Conservation (phyloP, 2,329 filamentous ascomycete species). For the Bipolaris sorokiniana region DNA sequence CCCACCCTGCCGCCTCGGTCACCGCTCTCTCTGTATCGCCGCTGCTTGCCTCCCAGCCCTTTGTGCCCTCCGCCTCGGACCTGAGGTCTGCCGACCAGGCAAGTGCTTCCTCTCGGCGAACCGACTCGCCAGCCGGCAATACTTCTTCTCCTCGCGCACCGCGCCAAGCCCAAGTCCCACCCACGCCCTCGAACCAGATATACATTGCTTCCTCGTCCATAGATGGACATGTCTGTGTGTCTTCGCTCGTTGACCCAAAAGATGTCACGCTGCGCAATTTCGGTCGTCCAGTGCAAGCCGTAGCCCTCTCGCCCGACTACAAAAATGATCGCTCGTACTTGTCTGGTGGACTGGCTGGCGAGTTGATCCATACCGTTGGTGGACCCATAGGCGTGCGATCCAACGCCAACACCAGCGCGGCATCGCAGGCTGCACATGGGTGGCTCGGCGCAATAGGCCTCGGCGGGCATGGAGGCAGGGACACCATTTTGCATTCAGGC, state of each 20-base stretch:
- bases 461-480: slow-evolving; percentile 77
- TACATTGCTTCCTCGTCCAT: slow-evolving; percentile 93
- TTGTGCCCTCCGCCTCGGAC: slow-evolving; percentile 28
- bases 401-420: slow-evolving; percentile 87
- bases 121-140: slow-evolving; percentile 35
- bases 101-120: slow-evolving; percentile 51
- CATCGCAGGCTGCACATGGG: slow-evolving; percentile 80
- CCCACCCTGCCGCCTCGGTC: slow-evolving; percentile 83
- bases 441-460: slow-evolving; percentile 92
- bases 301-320: slow-evolving; percentile 94
- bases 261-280: slow-evolving; percentile 94
- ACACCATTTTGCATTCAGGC: slow-evolving; percentile 86
- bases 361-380: slow-evolving; percentile 83
- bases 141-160: slow-evolving; percentile 60
- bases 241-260: slow-evolving; percentile 83
- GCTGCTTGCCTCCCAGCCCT: slow-evolving; percentile 66
- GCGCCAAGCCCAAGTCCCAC: slow-evolving; percentile 67
- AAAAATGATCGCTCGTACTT: slow-evolving; percentile 87
- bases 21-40: slow-evolving; percentile 91
- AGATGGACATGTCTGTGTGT: slow-evolving; percentile 93
- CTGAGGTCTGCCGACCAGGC: slow-evolving; percentile 34
- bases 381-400: slow-evolving; percentile 77
- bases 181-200: slow-evolving; percentile 85
- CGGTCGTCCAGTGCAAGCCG: slow-evolving; percentile 86
- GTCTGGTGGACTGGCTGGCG: slow-evolving; percentile 87